phyloP scores from a whole-genome alignment of 352 stramenopile species.

The Phytophthora sp. region DNA sequence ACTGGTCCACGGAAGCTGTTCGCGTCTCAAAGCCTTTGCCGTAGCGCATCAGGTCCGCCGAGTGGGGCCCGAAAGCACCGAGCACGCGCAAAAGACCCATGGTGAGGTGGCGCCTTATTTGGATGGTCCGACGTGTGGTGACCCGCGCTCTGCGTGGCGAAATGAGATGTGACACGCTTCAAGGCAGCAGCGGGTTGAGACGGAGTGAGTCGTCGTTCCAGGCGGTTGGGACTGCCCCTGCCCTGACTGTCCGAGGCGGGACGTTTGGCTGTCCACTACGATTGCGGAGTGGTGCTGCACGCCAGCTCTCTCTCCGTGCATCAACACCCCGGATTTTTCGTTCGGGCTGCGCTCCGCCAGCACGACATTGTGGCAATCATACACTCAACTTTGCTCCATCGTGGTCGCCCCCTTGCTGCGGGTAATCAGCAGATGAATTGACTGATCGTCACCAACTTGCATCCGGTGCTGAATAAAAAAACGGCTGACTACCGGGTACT shows the following conservation, averaged over 20 bases:
- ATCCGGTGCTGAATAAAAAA: slow-evolving; percentile 12
- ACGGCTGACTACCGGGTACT: slow-evolving; percentile 9
- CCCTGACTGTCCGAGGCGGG: no score
- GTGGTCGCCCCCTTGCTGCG: slow-evolving; percentile 17
- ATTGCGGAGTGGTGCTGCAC: slow-evolving; percentile 23
- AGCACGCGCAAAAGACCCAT: slow-evolving; percentile 30
- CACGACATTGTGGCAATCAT: slow-evolving; percentile 12
- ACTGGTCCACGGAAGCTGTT: slow-evolving; percentile 46
- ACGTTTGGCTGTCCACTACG: slow-evolving; percentile 2
- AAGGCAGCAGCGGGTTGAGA: slow-evolving; percentile 12
- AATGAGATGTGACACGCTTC: slow-evolving; percentile 29
- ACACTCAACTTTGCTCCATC: background rate
- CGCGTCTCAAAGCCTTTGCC: slow-evolving; percentile 48
- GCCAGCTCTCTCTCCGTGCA: slow-evolving; percentile 23
- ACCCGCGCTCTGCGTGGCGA: slow-evolving; percentile 6
- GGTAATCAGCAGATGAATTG: slow-evolving; percentile 18
- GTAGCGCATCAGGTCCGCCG: slow-evolving; percentile 49
- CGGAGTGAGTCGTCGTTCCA: slow-evolving; percentile 18
- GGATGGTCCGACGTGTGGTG: slow-evolving; percentile 18
- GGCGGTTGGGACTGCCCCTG: slow-evolving; percentile 11
- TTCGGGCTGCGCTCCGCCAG: slow-evolving; percentile 2
- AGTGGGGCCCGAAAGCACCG: slow-evolving; percentile 26
- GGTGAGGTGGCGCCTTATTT: background rate
- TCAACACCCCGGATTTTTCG: slow-evolving; percentile 33
- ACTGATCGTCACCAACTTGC: slow-evolving; percentile 16